Percentiles rank a stretch among this genome's conserved stretches.
Evolutionary conservation across 441 rosid genomes (phyloP).

Genomic region (Metrosideros polymorpha): DNA sequence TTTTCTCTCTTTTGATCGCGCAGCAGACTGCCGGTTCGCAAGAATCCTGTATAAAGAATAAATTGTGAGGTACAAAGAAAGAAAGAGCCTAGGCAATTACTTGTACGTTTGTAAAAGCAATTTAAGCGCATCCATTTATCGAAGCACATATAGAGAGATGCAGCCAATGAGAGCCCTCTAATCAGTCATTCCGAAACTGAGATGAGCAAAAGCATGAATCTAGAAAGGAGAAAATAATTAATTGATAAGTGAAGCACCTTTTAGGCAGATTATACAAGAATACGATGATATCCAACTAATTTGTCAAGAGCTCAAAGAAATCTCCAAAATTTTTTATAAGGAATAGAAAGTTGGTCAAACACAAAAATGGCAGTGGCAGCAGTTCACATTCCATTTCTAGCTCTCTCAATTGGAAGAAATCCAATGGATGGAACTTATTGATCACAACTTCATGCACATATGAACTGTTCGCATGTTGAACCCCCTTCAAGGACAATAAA

Average conservation of each 20-base stretch:
- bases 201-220: background rate
- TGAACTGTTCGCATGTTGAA: background rate
- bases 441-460: background rate
- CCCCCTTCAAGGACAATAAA: background rate
- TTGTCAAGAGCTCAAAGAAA: background rate
- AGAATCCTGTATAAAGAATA: constrained; percentile 38
- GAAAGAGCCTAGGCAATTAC: background rate
- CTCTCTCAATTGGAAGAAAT: background rate
- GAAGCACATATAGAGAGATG: background rate
- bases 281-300: background rate
- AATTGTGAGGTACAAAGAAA: background rate
- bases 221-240: background rate
- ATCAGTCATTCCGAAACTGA: background rate
- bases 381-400: background rate
- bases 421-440: background rate
- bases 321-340: background rate
- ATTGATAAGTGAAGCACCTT: background rate
- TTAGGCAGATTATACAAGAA: background rate
- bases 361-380: background rate
- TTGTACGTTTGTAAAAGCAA: background rate
- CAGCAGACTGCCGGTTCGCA: constrained; percentile 88
- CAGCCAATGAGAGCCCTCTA: background rate
- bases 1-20: constrained; percentile 85
- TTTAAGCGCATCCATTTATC: background rate
- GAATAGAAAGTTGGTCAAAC: background rate